Base-by-base conservation (phyloP, 2,329 filamentous ascomycete species). In the Scedosporium apiospermum region DNA sequence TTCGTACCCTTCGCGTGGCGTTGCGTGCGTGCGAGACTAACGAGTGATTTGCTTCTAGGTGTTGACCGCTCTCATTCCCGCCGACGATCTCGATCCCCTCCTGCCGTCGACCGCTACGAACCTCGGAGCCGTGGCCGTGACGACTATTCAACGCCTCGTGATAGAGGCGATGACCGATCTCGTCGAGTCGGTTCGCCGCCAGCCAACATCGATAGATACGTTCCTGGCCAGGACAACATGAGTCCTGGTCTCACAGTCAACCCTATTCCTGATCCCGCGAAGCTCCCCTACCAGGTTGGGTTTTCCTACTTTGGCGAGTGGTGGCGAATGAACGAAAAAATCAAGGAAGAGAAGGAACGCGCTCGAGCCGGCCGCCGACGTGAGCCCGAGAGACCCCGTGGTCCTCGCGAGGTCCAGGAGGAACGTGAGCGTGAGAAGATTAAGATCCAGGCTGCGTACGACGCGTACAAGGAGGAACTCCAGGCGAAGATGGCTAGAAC, bases 281-380 rank as follows among this genome's bases (percentile, higher is more conserved):
- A 84, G 65, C 79, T 93, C 9, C 85, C 88, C 2, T 92, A 89
- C 65, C 90, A 93, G 71, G 90, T 93, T 62, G 90, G 90, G 1
- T 93, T 93, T 74, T 93, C 89, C 14, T 93, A 88, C 73, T 93
- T 91, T 69, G 87, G 90, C 18, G 90, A 93, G 73, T 93, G 90
- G 90, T 93, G 90, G 90, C 84, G 90, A 65, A 80, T 87, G 67
- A 91, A 93, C 68, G 89, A 93, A 72, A 87, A 87, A 70, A 88
- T 93, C 71, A 93, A 91, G 73, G 89, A 93, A 60, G 89, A 93
- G 65, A 89, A 87, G 69, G 90, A 93, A 69, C 84, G 88, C 38
- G 78, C 80, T 27, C 85, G 86, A 65, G 87, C 85, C 51, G 90
- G 89, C 30, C 86, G 88, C 44, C 82, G 88, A 30, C 83, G 87